Conservation (phyloP, 352 stramenopile genomes). For the Phytophthora aleatoria region DNA sequence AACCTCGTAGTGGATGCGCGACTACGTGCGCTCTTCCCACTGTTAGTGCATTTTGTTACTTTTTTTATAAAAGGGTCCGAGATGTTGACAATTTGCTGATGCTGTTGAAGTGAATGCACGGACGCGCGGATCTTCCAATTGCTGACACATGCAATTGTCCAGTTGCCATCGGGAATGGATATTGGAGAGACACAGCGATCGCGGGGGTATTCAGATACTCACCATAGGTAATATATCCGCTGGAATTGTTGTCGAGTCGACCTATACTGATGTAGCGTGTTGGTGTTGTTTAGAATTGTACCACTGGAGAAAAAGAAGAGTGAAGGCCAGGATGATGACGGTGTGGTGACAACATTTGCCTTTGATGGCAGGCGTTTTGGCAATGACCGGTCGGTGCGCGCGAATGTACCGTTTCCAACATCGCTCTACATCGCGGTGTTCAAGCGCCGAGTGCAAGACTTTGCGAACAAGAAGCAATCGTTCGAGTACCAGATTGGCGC, state of each 20-base stretch:
- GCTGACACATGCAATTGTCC: constrained; percentile 57
- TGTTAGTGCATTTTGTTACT: constrained; percentile 24
- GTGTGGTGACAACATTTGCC: constrained; percentile 38
- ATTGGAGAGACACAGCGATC: constrained; percentile 45
- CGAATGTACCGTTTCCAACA: constrained; percentile 66
- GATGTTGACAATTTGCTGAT: neutral
- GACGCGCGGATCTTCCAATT: constrained; percentile 73
- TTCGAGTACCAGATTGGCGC: constrained; percentile 54
- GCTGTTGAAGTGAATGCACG: constrained; percentile 33
- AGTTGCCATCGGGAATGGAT: constrained; percentile 63
- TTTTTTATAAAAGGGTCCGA: neutral
- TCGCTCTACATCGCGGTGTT: constrained; percentile 64
- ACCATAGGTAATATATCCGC: constrained; percentile 43
- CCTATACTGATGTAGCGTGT: neutral
- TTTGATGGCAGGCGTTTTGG: constrained; percentile 52
- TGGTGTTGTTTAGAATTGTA: constrained; percentile 15
- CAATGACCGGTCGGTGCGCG: constrained; percentile 70
- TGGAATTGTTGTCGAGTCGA: neutral
- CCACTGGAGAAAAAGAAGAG: constrained; percentile 14
- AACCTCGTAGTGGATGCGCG: constrained; percentile 40
- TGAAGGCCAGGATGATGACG: neutral
- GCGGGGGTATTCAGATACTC: constrained; percentile 31
- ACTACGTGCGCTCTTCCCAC: constrained; percentile 42
- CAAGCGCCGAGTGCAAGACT: constrained; percentile 21
- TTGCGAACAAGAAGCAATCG: constrained; percentile 6